These are phyloP conservation scores for Inga leiocalycina DNA, from an alignment of 306 rosid species.

Conservation along the genomic window DNA sequence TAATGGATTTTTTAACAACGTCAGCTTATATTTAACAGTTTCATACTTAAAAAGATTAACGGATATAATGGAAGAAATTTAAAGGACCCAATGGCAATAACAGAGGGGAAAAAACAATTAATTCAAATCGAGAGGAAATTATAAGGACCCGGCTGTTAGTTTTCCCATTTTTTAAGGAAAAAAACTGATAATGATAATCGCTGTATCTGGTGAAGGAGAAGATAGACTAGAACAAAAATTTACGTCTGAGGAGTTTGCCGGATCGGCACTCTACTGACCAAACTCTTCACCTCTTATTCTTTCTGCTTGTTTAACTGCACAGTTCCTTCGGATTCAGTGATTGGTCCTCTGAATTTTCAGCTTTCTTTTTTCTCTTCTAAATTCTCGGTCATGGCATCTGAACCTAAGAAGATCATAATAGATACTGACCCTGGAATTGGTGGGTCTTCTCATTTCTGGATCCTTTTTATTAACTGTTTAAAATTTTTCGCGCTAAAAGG, in stretches of 20 bases:
- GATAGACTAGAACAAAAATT: not conserved
- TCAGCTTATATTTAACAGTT: no score
- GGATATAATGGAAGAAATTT: no score
- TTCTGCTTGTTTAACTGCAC: not conserved
- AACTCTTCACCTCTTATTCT: not conserved
- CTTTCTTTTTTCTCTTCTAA: not conserved
- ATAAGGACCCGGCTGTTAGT: no score
- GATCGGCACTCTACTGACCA: not conserved
- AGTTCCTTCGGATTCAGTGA: not conserved
- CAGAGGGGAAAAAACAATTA: no score
- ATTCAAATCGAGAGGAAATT: no score
- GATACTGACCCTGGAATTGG: constrained; percentile 99
- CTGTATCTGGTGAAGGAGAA: not conserved
- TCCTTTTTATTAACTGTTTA: not conserved
- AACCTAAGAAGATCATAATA: constrained; percentile 82
- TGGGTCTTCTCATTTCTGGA: constrained; percentile 27
- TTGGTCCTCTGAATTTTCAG: not conserved
- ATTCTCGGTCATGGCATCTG: constrained; percentile 48
- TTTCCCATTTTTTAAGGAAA: no score
- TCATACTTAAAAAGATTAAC: no score
- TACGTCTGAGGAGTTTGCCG: not conserved
- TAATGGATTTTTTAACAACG: no score
- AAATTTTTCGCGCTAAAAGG: not conserved
- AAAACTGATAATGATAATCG: no score
- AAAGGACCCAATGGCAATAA: no score